Percentiles rank a stretch among this genome's conserved stretches.
Evolutionary conservation across 1,139 yeast genomes (phyloP).

Genomic region (Candida mesenterica): DNA sequence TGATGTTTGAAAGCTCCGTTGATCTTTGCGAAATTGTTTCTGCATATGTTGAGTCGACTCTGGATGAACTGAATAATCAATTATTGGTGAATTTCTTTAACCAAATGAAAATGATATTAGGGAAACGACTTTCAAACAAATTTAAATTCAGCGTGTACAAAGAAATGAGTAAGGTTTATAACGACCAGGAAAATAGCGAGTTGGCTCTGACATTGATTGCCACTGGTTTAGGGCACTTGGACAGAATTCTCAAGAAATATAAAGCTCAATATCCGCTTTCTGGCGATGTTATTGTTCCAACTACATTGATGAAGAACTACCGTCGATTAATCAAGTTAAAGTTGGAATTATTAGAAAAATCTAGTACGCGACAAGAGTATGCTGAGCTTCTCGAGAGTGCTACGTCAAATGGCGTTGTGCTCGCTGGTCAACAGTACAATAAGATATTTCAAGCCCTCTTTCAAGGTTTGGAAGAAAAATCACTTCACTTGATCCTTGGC

Average conservation of each 20-base stretch:
- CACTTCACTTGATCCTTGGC: constrained; percentile 19
- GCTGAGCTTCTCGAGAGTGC: background rate
- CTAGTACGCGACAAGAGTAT: background rate
- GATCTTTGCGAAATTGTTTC: constrained; percentile 28
- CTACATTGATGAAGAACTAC: constrained; percentile 19
- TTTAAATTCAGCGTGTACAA: constrained; percentile 26
- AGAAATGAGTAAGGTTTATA: constrained; percentile 31
- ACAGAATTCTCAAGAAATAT: constrained; percentile 15
- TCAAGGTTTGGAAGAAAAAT: constrained; percentile 10
- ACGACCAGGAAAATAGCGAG: constrained; percentile 20
- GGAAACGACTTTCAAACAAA: constrained; percentile 22
- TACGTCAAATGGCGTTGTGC: constrained; percentile 9
- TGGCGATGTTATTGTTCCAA: constrained; percentile 17
- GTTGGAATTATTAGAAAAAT: constrained; percentile 3
- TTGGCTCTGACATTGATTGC: constrained; percentile 24
- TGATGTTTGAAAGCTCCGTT: constrained; percentile 16
- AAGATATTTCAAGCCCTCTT: constrained; percentile 17
- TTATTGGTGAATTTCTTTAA: constrained; percentile 29
- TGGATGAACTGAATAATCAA: constrained; percentile 18
- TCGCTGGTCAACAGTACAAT: constrained; percentile 22
- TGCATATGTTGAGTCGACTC: constrained; percentile 21
- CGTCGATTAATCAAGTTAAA: constrained; percentile 15
- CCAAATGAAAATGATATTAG: constrained; percentile 25
- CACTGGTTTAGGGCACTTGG: constrained; percentile 27
- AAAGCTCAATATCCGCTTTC: constrained; percentile 18